Percentiles rank a stretch among this genome's conserved stretches.
phyloP scores from a whole-genome alignment of 108 stramenopile genomes.

The Stephanodiscus minutulus region DNA sequence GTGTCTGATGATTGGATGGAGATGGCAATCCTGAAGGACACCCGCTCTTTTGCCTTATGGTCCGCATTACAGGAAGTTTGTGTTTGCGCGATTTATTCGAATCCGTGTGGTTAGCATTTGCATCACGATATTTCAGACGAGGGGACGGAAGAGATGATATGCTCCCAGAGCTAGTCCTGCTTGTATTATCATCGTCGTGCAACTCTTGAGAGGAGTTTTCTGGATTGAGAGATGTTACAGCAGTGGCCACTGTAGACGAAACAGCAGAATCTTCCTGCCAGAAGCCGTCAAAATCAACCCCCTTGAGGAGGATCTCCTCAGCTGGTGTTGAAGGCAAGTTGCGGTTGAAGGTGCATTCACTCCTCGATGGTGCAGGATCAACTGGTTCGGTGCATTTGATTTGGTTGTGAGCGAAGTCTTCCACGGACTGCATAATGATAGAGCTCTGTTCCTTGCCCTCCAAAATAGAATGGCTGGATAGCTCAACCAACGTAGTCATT shows the following conservation, averaged over 20 bases:
- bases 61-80: not conserved
- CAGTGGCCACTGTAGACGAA: slow-evolving; percentile 2
- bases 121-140: slow-evolving; percentile 28
- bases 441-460: slow-evolving; percentile 18
- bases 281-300: slow-evolving; percentile 21
- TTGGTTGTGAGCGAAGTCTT: slow-evolving; percentile 43
- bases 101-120: slow-evolving; percentile 7
- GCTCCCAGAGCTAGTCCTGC: slow-evolving; percentile 32
- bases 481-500: slow-evolving; percentile 18
- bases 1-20: slow-evolving; percentile 1
- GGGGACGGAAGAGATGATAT: slow-evolving; percentile 20
- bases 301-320: slow-evolving; percentile 43
- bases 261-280: slow-evolving; percentile 1
- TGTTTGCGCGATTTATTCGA: not conserved
- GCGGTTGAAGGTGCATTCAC: slow-evolving; percentile 33
- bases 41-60: not conserved
- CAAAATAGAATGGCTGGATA: slow-evolving; percentile 6
- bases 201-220: slow-evolving; percentile 36
- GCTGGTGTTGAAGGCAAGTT: slow-evolving; percentile 55
- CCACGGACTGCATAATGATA: slow-evolving; percentile 28
- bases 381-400: slow-evolving; percentile 50
- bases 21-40: slow-evolving; percentile 12
- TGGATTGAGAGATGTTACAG: not conserved
- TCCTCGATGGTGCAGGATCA: slow-evolving; percentile 30
- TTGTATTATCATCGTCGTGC: slow-evolving; percentile 39